A percentile compares a stretch with the other conserved stretches of the same genome.
phyloP scores from a whole-genome alignment of 2,329 filamentous ascomycete genomes.

The Ascochyta fabae region DNA sequence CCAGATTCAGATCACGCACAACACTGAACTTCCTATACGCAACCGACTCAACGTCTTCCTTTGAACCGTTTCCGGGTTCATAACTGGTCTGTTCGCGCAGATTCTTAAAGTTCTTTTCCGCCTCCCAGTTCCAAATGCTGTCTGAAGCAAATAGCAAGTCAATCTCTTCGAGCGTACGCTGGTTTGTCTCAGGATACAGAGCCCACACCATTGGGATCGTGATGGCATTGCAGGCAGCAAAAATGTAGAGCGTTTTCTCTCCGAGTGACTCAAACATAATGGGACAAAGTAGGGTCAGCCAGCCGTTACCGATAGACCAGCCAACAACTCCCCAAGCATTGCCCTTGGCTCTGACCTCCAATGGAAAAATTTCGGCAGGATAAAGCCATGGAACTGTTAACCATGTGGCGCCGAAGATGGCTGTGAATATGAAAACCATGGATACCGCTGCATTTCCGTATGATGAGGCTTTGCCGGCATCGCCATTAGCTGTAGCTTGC shows the following conservation, averaged over 20 bases:
- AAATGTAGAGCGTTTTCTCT: constrained; percentile 77
- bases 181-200: constrained; percentile 75
- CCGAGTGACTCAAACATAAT: constrained; percentile 64
- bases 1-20: neutral
- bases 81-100: constrained; percentile 24
- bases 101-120: constrained; percentile 38
- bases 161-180: constrained; percentile 77
- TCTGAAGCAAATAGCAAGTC: constrained; percentile 73
- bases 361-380: constrained; percentile 75
- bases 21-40: neutral
- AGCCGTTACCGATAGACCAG: constrained; percentile 78
- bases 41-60: neutral
- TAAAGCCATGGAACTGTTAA: constrained; percentile 65
- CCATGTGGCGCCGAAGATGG: constrained; percentile 70
- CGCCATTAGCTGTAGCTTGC: constrained; percentile 55
- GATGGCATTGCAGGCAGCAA: constrained; percentile 70
- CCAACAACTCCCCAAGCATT: constrained; percentile 79
- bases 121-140: constrained; percentile 69
- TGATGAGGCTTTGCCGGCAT: constrained; percentile 55
- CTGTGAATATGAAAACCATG: constrained; percentile 74
- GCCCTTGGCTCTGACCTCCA: constrained; percentile 73
- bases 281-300: constrained; percentile 56
- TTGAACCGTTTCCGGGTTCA: constrained; percentile 1
- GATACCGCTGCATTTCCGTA: constrained; percentile 71
- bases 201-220: constrained; percentile 75